These are phyloP conservation scores for Pyrrhoderma noxium DNA, from an alignment of 1,284 basidiomycete species.

Conservation along the genomic window DNA sequence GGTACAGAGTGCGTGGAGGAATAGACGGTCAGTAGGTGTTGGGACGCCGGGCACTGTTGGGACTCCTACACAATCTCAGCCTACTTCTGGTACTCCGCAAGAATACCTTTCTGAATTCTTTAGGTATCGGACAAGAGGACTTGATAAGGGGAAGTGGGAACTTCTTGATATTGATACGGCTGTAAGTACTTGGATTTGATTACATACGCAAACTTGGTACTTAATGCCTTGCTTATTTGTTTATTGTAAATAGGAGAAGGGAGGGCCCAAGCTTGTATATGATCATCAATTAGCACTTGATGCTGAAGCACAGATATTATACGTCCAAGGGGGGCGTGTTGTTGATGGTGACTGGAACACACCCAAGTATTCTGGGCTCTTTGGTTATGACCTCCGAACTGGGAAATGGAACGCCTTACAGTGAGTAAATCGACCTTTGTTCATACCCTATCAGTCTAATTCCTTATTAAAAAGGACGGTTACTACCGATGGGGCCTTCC, in stretches of 20 bases:
- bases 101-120: constrained; percentile 52
- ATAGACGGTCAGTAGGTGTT: constrained; percentile 6
- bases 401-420: constrained; percentile 60
- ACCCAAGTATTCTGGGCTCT: constrained; percentile 60
- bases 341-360: constrained; percentile 54
- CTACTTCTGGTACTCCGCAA: constrained; percentile 1
- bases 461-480: too few relatives aligned
- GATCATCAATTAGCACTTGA: constrained; percentile 82
- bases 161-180: constrained; percentile 54
- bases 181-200: constrained; percentile 32
- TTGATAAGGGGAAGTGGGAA: constrained; percentile 59
- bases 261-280: constrained; percentile 69
- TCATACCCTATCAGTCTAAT: too few relatives aligned
- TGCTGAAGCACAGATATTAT: constrained; percentile 61
- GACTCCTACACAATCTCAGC: neutral
- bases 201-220: neutral
- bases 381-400: constrained; percentile 55
- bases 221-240: neutral
- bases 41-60: constrained; percentile 18
- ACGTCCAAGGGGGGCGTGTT: constrained; percentile 73
- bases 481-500: constrained; percentile 29
- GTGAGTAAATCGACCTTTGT: too few relatives aligned
- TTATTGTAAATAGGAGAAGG: constrained; percentile 37
- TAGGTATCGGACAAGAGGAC: constrained; percentile 57
- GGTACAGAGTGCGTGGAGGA: constrained; percentile 11